Conservation (phyloP, 768 basidiomycete species). For the Suillus spraguei region DNA sequence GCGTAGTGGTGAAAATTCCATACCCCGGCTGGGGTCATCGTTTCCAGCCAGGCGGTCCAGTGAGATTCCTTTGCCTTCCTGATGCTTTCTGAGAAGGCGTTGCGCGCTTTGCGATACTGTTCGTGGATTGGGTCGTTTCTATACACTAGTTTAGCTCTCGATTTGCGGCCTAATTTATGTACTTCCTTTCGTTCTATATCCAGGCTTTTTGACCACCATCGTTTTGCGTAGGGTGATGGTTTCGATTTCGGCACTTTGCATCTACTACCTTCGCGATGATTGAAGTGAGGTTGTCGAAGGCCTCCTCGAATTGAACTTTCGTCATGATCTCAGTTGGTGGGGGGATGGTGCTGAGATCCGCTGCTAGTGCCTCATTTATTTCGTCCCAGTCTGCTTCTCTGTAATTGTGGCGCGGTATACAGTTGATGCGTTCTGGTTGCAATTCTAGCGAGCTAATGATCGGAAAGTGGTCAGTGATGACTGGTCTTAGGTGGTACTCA, state of each 20-base stretch:
- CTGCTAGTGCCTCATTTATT: neutral
- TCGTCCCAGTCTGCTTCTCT: neutral
- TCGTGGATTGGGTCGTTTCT: neutral
- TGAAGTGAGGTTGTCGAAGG: too few relatives aligned
- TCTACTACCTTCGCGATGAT: too few relatives aligned
- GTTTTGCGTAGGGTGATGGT: too few relatives aligned
- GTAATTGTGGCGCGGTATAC: neutral
- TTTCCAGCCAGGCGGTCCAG: neutral
- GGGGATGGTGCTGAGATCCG: neutral
- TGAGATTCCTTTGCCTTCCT: neutral
- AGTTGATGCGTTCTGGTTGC: neutral
- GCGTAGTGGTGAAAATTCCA: neutral
- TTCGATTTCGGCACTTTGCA: too few relatives aligned
- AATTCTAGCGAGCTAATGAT: rapidly evolving
- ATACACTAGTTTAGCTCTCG: neutral
- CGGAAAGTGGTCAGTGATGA: neutral
- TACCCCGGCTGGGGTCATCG: rapidly evolving
- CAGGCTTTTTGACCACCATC: neutral
- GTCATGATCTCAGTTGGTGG: too few relatives aligned
- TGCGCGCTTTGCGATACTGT: neutral
- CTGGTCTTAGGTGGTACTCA: neutral
- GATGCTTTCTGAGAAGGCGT: neutral
- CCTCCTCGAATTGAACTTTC: too few relatives aligned
- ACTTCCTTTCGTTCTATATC: neutral
- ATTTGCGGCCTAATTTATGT: neutral